phyloP scores from a whole-genome alignment of 352 stramenopile genomes.

The Phytophthora sp. region DNA sequence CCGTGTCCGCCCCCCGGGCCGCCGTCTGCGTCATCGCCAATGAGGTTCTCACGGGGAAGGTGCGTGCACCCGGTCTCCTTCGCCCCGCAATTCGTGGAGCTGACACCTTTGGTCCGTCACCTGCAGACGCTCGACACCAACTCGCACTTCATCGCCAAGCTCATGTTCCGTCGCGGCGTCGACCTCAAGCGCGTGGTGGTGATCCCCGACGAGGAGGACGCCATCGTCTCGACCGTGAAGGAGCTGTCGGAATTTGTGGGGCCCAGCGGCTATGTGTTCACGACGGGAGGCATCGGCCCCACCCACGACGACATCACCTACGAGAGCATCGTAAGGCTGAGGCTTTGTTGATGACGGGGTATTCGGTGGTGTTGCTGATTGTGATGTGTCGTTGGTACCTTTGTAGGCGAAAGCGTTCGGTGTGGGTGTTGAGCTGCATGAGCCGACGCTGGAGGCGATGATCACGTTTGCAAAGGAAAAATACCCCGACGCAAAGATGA shows the following conservation, averaged over 20 bases:
- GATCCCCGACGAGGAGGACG: constrained; percentile 81
- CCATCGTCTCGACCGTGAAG: constrained; percentile 75
- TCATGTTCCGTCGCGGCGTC: constrained; percentile 82
- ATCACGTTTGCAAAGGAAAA: constrained; percentile 56
- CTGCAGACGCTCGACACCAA: constrained; percentile 85
- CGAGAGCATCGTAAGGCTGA: constrained; percentile 40
- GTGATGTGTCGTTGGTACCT: not conserved
- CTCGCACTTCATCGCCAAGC: constrained; percentile 79
- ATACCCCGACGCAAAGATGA: constrained; percentile 48
- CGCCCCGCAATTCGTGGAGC: not conserved
- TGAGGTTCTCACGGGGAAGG: constrained; percentile 87
- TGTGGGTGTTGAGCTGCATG: constrained; percentile 61
- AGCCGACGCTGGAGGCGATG: constrained; percentile 64
- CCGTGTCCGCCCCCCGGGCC: constrained; percentile 41
- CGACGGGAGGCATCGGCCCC: constrained; percentile 83
- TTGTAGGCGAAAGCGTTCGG: constrained; percentile 70
- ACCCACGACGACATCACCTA: constrained; percentile 92
- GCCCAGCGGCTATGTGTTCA: constrained; percentile 80
- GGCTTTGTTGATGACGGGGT: not conserved
- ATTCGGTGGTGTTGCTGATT: not conserved
- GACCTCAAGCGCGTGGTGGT: constrained; percentile 80
- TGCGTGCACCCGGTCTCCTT: constrained; percentile 10
- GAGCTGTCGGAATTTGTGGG: constrained; percentile 78
- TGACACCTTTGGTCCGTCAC: not conserved
- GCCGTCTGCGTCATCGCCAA: constrained; percentile 78